phyloP scores from a whole-genome alignment of 1,139 yeast species.

The Diutina mesorugosa region DNA sequence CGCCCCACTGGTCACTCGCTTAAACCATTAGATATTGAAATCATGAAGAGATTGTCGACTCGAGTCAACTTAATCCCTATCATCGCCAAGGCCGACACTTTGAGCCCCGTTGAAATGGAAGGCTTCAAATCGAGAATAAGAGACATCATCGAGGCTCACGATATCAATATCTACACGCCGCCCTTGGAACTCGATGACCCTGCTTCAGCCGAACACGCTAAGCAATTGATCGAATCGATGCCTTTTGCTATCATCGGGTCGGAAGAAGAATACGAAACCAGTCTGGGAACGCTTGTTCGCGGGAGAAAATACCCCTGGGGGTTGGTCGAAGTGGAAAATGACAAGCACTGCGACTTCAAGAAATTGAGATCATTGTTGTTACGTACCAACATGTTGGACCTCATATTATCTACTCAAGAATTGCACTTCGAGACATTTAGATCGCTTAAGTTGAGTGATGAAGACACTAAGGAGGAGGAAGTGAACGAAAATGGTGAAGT shows the following conservation, averaged over 20 bases:
- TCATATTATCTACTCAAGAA: constrained; percentile 82
- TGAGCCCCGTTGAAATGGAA: constrained; percentile 70
- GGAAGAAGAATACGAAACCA: constrained; percentile 69
- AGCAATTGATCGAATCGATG: constrained; percentile 78
- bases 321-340: constrained; percentile 92
- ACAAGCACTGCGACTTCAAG: constrained; percentile 88
- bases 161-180: constrained; percentile 82
- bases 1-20: constrained; percentile 94
- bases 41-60: constrained; percentile 76
- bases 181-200: constrained; percentile 65
- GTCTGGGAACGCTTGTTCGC: constrained; percentile 63
- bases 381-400: constrained; percentile 89
- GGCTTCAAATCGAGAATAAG: constrained; percentile 79
- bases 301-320: constrained; percentile 99
- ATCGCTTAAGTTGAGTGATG: constrained; percentile 58
- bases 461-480: constrained; percentile 10
- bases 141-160: constrained; percentile 86
- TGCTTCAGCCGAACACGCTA: constrained; percentile 70
- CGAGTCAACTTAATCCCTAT: constrained; percentile 92
- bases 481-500: constrained; percentile 22
- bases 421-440: constrained; percentile 85
- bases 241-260: constrained; percentile 92
- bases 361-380: constrained; percentile 77
- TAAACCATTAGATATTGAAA: constrained; percentile 89
- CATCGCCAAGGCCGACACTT: constrained; percentile 89